These are phyloP conservation scores for Penicillium sp. DNA, from an alignment of 2,329 filamentous ascomycete species.

Conservation along the genomic window DNA sequence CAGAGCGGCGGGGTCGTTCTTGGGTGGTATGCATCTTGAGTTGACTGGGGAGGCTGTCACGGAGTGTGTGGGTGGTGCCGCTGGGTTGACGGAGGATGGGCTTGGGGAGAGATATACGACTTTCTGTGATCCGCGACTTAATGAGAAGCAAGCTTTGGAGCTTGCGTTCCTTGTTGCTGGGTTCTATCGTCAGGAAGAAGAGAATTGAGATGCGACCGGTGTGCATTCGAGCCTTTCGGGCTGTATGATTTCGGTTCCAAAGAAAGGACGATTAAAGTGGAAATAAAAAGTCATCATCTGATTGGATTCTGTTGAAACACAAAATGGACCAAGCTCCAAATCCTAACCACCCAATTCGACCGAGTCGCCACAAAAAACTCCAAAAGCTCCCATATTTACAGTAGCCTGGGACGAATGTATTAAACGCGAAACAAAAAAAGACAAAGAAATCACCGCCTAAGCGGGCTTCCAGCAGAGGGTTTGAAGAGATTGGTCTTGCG, in stretches of 20 bases:
- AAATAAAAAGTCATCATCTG: background rate
- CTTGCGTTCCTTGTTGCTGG: constrained; percentile 90
- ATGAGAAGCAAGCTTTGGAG: constrained; percentile 97
- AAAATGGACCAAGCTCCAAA: background rate
- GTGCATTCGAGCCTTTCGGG: background rate
- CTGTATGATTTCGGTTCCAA: background rate
- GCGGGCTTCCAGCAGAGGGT: constrained; percentile 70
- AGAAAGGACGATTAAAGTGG: background rate
- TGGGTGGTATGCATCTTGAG: constrained; percentile 93
- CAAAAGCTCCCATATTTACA: constrained; percentile 22
- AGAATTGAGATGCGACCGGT: constrained; percentile 8
- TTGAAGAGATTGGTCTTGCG: constrained; percentile 77
- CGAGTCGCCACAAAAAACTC: constrained; percentile 5
- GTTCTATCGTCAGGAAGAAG: constrained; percentile 60
- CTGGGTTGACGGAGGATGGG: constrained; percentile 82
- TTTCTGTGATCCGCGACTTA: constrained; percentile 91
- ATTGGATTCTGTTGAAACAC: background rate
- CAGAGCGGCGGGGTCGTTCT: constrained; percentile 75
- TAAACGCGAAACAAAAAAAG: constrained; percentile 4
- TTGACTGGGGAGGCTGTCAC: constrained; percentile 94
- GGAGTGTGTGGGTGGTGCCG: constrained; percentile 89
- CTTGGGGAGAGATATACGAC: constrained; percentile 88
- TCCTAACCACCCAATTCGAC: background rate
- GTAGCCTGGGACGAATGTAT: constrained; percentile 12
- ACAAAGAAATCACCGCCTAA: constrained; percentile 50